Conservation (phyloP, 495 filamentous ascomycete species). For the Trichoderma orchidacearum region DNA sequence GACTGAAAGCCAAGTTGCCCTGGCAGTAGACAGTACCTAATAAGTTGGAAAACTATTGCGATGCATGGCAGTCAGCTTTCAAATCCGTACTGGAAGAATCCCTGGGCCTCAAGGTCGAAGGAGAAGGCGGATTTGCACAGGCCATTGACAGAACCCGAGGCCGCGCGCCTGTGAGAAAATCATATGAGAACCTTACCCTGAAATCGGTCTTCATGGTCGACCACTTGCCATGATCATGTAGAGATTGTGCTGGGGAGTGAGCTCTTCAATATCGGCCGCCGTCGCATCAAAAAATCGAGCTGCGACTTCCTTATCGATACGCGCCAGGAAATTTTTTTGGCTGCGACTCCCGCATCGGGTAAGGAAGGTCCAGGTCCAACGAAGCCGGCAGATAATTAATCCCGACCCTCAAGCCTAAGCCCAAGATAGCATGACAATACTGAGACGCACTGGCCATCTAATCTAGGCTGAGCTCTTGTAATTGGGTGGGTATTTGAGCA, state of each 20-base stretch:
- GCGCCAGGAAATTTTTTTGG: conserved; percentile 1
- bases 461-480: background rate
- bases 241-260: background rate
- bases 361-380: background rate
- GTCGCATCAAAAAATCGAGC: conserved; percentile 3
- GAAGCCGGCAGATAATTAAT: background rate
- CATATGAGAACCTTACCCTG: conserved; percentile 40
- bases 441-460: background rate
- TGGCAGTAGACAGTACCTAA: conserved; percentile 94
- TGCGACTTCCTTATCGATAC: conserved; percentile 3
- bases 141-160: background rate
- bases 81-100: background rate
- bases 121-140: no score
- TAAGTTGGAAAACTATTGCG: conserved; percentile 83
- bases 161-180: background rate
- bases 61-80: background rate
- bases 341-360: no score
- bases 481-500: background rate
- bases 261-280: background rate
- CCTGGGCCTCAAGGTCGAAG: no score
- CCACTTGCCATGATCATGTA: conserved; percentile 11
- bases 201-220: conserved; percentile 89
- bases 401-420: background rate
- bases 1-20: conserved; percentile 93
- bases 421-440: background rate